Base-by-base conservation (phyloP, 495 filamentous ascomycete species). In the Podospora appendiculata region DNA sequence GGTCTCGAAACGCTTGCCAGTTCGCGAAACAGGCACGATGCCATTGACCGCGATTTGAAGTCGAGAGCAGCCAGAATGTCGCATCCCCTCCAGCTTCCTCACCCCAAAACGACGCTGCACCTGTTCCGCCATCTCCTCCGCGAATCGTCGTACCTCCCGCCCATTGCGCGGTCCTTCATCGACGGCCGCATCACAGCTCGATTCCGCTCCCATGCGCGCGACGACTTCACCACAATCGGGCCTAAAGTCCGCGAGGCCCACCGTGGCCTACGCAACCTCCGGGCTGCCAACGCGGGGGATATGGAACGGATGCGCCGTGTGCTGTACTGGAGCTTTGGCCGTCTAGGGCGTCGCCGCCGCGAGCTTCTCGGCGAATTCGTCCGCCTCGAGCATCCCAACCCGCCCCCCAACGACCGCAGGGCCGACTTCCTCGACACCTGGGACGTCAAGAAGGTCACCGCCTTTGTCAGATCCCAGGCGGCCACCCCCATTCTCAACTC, bases 81-180 rank as follows among this genome's bases (percentile, higher is more conserved):
- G 13, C 48, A 42, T 44, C 60, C 59, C 19, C 58, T 58, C 4
- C 58, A 50, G 41, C 43, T 60, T 11, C 54, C 60, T 2, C 55
- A 48, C 16, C 67, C 59, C 13, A 63, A 59, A 50, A 76, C 77
- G 56, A 71, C 80, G 1, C 71, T 80, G 32, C 81, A 86, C 62
- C 69, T 93, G 33, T 82, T 86, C 57, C 84, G 93, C 34, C 80
- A 84, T 36, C 76, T 94, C 7, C 83, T 96, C 44, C 88, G 92
- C 55, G 86, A 96, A 74, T 79, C 82, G 19, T 82, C 85, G 52
- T 95, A 95, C 63, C 82, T 98, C 19, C 90, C 90, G 11, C 52
- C 82, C 4, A 61, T 79, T 46, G 86, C 86, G 32, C 82, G 84
- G 40, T 58, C 60, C 18, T 85, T 80, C 62, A 68, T 87, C 57